Conservation (phyloP, 352 stramenopile species). For the Globisporangium irregulare region DNA sequence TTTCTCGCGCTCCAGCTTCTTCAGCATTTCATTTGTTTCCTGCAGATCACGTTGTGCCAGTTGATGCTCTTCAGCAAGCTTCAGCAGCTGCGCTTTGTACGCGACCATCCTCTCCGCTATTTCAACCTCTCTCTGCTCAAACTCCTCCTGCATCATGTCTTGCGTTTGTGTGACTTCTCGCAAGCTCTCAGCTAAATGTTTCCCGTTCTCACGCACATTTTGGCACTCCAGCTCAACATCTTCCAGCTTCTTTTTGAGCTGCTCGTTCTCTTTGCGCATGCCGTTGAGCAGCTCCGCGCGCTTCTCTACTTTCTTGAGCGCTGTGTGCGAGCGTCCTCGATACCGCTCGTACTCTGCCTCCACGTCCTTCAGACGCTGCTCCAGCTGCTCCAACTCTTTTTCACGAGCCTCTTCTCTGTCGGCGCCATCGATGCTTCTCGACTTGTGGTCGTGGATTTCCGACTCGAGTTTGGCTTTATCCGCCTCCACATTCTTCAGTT, state of each 20-base stretch:
- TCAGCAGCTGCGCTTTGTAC: conserved; percentile 23
- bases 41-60: conserved; percentile 17
- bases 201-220: conserved; percentile 19
- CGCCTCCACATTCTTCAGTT: conserved; percentile 17
- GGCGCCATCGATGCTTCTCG: conserved; percentile 21
- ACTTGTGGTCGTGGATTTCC: conserved; percentile 21
- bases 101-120: conserved; percentile 20
- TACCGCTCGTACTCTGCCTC: conserved; percentile 68
- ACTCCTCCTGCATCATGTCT: conserved; percentile 36
- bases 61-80: conserved; percentile 24
- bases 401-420: conserved; percentile 18
- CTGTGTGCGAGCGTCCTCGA: conserved; percentile 56
- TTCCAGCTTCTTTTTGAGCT: conserved; percentile 26
- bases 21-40: conserved; percentile 22
- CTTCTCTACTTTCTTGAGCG: conserved; percentile 82
- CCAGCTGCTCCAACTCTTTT: conserved; percentile 27
- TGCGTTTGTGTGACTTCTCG: conserved; percentile 30
- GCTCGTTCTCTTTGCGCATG: conserved; percentile 76
- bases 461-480: conserved; percentile 15
- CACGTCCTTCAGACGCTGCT: conserved; percentile 34
- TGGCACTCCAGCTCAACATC: conserved; percentile 20
- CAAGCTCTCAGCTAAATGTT: conserved; percentile 17
- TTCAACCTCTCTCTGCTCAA: conserved; percentile 33
- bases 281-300: conserved; percentile 72
- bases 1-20: conserved; percentile 7